A percentile compares a stretch with the other conserved stretches of the same genome.
Evolutionary conservation across 2,329 filamentous ascomycete genomes (phyloP).

Genomic region (Fusarium abutilonis): DNA sequence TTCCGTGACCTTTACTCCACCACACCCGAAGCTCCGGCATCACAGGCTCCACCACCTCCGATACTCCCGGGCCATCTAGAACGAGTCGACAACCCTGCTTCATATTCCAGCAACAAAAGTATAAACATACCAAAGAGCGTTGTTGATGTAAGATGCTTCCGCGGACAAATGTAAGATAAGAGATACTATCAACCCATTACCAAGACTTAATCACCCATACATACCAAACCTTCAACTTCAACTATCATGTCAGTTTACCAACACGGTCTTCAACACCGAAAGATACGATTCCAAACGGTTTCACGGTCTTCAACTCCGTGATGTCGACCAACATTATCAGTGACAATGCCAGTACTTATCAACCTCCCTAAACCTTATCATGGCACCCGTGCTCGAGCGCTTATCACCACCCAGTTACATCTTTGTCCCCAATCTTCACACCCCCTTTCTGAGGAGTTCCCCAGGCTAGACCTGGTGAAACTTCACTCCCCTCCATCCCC

Average conservation of each 20-base stretch:
- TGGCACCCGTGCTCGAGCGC: background rate
- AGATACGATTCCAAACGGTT: conserved; percentile 14
- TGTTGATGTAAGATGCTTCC: background rate
- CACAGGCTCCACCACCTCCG: conserved; percentile 11
- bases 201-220: background rate
- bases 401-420: conserved; percentile 1
- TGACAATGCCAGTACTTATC: conserved; percentile 12
- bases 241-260: background rate
- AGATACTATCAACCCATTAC: background rate
- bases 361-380: conserved; percentile 24
- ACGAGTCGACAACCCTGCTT: background rate
- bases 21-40: conserved; percentile 6
- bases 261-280: background rate
- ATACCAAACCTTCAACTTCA: background rate
- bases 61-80: background rate
- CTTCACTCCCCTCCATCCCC: conserved; percentile 16
- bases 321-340: conserved; percentile 10
- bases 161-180: conserved; percentile 10
- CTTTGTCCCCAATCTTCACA: conserved; percentile 9
- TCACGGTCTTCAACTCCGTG: conserved; percentile 19
- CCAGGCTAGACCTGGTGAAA: background rate
- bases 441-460: conserved; percentile 28
- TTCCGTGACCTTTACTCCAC: background rate
- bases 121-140: background rate
- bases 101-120: background rate